Conservation (phyloP, 495 filamentous ascomycete species). For the Lasiosphaeria ovina region DNA sequence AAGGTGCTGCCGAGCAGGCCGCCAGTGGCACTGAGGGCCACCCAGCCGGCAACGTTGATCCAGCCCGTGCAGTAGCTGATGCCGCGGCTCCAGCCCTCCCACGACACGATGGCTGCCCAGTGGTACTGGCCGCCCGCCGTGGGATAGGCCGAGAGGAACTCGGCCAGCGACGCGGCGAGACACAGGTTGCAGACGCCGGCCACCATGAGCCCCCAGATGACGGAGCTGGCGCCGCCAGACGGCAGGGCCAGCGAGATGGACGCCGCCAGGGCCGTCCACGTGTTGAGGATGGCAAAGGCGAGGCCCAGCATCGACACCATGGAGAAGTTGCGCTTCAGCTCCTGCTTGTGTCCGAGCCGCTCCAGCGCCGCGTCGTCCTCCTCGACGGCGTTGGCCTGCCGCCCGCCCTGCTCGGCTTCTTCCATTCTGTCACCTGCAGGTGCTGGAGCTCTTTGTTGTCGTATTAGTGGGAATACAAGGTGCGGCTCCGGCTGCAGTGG, state of each 20-base stretch:
- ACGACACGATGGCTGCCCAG: constrained; percentile 68
- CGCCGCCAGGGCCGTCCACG: constrained; percentile 57
- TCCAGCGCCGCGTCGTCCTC: constrained; percentile 52
- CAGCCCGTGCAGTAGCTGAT: constrained; percentile 72
- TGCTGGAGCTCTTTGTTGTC: too few species aligned
- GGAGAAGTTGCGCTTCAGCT: constrained; percentile 60
- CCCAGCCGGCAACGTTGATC: constrained; percentile 75
- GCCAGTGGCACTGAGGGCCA: constrained; percentile 40
- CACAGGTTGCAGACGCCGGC: constrained; percentile 72
- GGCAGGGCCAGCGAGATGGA: constrained; percentile 53
- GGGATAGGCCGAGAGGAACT: constrained; percentile 72
- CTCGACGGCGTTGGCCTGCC: neutral
- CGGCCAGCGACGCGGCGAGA: constrained; percentile 66
- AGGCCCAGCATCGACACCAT: constrained; percentile 57
- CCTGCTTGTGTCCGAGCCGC: constrained; percentile 58
- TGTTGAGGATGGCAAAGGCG: constrained; percentile 60
- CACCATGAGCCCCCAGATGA: constrained; percentile 63
- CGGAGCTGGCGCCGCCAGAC: constrained; percentile 51
- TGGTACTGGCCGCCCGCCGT: constrained; percentile 71
- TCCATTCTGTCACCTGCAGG: neutral
- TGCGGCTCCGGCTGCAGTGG: too few species aligned
- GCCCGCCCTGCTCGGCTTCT: neutral
- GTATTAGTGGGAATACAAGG: too few species aligned
- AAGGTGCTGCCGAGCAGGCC: constrained; percentile 34
- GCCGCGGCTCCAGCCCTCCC: constrained; percentile 57